Evolutionary conservation across 2,329 filamentous ascomycete genomes (phyloP).

Genomic region (Ceratocystis eucalypticola): DNA sequence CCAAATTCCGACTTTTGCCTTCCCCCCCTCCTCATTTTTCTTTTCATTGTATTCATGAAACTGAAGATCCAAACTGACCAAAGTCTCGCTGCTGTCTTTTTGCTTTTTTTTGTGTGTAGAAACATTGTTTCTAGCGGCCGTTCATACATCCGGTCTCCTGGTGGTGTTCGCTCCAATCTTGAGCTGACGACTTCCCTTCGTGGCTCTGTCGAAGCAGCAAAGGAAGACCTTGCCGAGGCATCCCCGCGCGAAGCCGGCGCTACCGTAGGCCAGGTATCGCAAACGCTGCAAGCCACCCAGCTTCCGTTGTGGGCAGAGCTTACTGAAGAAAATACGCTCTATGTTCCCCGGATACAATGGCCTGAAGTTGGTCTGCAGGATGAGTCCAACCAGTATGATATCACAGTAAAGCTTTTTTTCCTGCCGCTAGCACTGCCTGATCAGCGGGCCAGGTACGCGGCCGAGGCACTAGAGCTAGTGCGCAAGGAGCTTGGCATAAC

Average conservation of each 20-base stretch:
- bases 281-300: slow-evolving; percentile 23
- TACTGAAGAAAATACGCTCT: slow-evolving; percentile 44
- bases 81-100: background rate
- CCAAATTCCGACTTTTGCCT: background rate
- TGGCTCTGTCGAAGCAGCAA: slow-evolving; percentile 64
- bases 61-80: slow-evolving; percentile 19
- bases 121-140: slow-evolving; percentile 79
- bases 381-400: slow-evolving; percentile 74
- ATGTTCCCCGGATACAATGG: slow-evolving; percentile 68
- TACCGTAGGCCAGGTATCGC: slow-evolving; percentile 20
- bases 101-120: slow-evolving; percentile 7
- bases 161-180: slow-evolving; percentile 73
- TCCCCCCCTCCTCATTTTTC: background rate
- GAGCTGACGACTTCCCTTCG: slow-evolving; percentile 83
- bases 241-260: background rate
- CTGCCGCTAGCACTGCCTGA: slow-evolving; percentile 55
- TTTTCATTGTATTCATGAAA: background rate
- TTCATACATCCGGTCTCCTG: slow-evolving; percentile 67
- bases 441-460: slow-evolving; percentile 54
- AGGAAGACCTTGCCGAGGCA: slow-evolving; percentile 40
- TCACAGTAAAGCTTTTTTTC: slow-evolving; percentile 92
- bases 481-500: slow-evolving; percentile 62
- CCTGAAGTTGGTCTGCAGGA: slow-evolving; percentile 59
- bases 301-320: slow-evolving; percentile 54
- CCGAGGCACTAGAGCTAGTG: slow-evolving; percentile 68